Conservation (phyloP, 306 rosid genomes). For the Acacia crassicarpa region DNA sequence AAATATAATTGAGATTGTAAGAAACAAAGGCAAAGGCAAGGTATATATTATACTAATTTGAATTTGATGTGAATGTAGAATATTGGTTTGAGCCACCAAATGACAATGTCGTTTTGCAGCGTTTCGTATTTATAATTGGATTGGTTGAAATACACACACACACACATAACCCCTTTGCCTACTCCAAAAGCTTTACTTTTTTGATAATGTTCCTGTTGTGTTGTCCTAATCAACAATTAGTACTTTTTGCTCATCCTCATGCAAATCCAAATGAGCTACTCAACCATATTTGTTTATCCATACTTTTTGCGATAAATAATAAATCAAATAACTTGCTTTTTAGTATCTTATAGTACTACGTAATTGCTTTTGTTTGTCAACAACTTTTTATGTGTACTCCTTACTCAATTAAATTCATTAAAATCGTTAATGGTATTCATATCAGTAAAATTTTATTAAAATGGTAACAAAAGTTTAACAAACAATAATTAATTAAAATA, state of each 20-base stretch:
- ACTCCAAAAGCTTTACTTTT: constrained; percentile 43
- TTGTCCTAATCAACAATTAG: constrained; percentile 30
- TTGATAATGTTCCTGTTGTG: constrained; percentile 27
- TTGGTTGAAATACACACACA: too few relatives aligned
- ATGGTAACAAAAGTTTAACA: background rate
- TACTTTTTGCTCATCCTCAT: constrained; percentile 23
- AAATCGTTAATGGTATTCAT: background rate
- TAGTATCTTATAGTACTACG: background rate
- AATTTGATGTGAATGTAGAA: background rate
- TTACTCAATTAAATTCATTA: background rate
- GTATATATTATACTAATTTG: background rate
- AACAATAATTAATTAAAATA: background rate
- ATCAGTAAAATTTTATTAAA: background rate
- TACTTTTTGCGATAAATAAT: constrained; percentile 3
- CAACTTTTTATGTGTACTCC: background rate
- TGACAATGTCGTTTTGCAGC: constrained; percentile 55
- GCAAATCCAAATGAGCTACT: constrained; percentile 30
- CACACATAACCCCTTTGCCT: constrained; percentile 51
- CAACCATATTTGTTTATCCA: constrained; percentile 2
- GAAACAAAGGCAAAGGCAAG: background rate
- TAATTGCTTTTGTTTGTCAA: background rate
- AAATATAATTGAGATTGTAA: background rate
- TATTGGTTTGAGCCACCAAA: constrained; percentile 71
- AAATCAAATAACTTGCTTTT: constrained; percentile 25
- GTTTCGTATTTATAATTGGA: constrained; percentile 37